These are phyloP conservation scores for Adansonia rubrostipa DNA, from an alignment of 441 rosid species.

Conservation along the genomic window DNA sequence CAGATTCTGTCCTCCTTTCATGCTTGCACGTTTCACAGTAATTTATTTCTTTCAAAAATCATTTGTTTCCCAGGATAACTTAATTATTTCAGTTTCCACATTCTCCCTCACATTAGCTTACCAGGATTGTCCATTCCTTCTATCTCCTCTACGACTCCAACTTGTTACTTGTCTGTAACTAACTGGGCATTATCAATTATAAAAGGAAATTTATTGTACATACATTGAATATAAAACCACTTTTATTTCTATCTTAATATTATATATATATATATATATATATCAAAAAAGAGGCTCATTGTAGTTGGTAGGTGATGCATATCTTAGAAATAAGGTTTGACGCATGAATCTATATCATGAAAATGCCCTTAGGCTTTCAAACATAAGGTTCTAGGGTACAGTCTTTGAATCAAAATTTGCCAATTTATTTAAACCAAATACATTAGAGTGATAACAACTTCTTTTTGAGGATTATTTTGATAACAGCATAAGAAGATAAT, in stretches of 20 bases:
- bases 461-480: not conserved
- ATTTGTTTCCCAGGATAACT: not conserved
- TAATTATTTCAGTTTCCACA: not conserved
- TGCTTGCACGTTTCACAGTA: not conserved
- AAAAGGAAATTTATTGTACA: not conserved
- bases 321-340: not conserved
- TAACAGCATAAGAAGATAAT: not conserved
- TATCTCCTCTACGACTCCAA: not conserved
- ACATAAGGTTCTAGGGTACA: not conserved
- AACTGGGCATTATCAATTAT: not conserved
- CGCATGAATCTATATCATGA: not conserved
- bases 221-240: not conserved
- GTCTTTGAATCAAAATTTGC: not conserved
- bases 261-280: not conserved
- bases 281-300: not conserved
- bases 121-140: not conserved
- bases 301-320: not conserved
- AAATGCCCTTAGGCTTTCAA: not conserved
- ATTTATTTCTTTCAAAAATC: not conserved
- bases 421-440: slow-evolving; percentile 2
- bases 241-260: not conserved
- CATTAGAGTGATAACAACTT: slow-evolving; percentile 11
- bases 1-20: not conserved
- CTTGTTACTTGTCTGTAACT: not conserved
- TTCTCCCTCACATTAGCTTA: not conserved